Evolutionary conservation across 164 flowering plant species (phyloP).

Genomic region (Magnolia officinalis): DNA sequence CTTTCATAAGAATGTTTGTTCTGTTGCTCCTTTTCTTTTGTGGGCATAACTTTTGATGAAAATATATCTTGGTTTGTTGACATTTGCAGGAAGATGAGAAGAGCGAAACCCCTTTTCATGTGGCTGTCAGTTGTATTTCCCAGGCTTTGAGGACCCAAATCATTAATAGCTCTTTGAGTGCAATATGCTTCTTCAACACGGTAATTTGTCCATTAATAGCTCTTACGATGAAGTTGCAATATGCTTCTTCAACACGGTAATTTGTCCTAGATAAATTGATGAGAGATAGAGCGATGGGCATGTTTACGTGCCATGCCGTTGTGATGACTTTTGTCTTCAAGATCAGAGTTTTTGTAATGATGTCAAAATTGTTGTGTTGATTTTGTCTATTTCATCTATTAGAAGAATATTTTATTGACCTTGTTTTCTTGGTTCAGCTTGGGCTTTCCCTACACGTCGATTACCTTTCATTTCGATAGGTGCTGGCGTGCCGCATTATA

Average conservation of each 20-base stretch:
- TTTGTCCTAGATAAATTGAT: conserved; percentile 16
- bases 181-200: conserved; percentile 92
- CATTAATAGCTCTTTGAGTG: conserved; percentile 73
- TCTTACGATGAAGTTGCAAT: conserved; percentile 85
- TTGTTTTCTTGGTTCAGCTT: background rate
- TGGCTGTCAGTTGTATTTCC: conserved; percentile 63
- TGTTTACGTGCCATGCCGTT: background rate
- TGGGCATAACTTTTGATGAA: background rate
- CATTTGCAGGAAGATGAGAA: conserved; percentile 51
- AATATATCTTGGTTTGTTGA: conserved; percentile 1
- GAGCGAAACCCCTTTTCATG: conserved; percentile 58
- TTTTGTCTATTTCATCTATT: background rate
- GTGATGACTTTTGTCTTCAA: background rate
- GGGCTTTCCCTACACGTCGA: background rate
- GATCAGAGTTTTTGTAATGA: too few relatives aligned
- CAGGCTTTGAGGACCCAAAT: conserved; percentile 73
- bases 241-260: conserved; percentile 95
- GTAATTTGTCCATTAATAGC: conserved; percentile 68
- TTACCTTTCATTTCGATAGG: background rate
- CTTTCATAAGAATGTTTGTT: background rate
- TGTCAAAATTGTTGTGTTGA: too few relatives aligned
- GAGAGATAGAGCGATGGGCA: background rate
- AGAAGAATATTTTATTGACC: background rate
- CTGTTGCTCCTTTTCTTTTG: background rate
- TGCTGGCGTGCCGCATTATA: background rate